A percentile compares a stretch with the other conserved stretches of the same genome.
Conservation (phyloP, 805 yeast genomes). For the Ogataea siamensis region DNA sequence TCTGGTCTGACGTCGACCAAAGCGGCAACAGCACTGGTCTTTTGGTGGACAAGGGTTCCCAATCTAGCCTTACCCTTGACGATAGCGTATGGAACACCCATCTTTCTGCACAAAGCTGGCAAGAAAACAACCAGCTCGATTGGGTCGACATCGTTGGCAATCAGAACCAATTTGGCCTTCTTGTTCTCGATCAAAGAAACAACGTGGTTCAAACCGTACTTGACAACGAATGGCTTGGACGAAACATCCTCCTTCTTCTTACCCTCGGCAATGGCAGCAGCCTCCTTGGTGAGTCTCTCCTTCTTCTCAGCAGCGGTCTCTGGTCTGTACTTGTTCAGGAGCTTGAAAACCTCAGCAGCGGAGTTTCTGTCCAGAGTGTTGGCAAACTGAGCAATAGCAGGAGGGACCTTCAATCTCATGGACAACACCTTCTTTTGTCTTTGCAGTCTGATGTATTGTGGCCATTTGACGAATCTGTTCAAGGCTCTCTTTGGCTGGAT, state of each 20-base stretch:
- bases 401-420: slow-evolving; percentile 96
- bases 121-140: slow-evolving; percentile 92
- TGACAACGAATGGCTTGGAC: slow-evolving; percentile 91
- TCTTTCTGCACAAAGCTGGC: slow-evolving; percentile 97
- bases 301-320: slow-evolving; percentile 95
- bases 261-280: slow-evolving; percentile 97
- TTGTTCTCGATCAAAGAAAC: slow-evolving; percentile 93
- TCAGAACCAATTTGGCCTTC: slow-evolving; percentile 92
- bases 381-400: slow-evolving; percentile 93
- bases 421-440: slow-evolving; percentile 95
- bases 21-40: slow-evolving; percentile 95
- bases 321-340: slow-evolving; percentile 97
- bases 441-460: slow-evolving; percentile 93
- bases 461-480: slow-evolving; percentile 96
- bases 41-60: slow-evolving; percentile 93
- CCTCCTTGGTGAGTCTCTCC: slow-evolving; percentile 96
- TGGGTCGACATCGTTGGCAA: slow-evolving; percentile 98
- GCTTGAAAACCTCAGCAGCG: slow-evolving; percentile 92
- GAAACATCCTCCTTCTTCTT: slow-evolving; percentile 94
- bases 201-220: slow-evolving; percentile 98
- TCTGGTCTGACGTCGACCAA: slow-evolving; percentile 88
- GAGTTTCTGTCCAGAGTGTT: slow-evolving; percentile 96
- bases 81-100: slow-evolving; percentile 97
- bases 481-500: slow-evolving; percentile 92
- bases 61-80: slow-evolving; percentile 97